These are phyloP conservation scores for Hypoxylon crocopeplum DNA, from an alignment of 495 filamentous ascomycete genomes.

Conservation along the genomic window DNA sequence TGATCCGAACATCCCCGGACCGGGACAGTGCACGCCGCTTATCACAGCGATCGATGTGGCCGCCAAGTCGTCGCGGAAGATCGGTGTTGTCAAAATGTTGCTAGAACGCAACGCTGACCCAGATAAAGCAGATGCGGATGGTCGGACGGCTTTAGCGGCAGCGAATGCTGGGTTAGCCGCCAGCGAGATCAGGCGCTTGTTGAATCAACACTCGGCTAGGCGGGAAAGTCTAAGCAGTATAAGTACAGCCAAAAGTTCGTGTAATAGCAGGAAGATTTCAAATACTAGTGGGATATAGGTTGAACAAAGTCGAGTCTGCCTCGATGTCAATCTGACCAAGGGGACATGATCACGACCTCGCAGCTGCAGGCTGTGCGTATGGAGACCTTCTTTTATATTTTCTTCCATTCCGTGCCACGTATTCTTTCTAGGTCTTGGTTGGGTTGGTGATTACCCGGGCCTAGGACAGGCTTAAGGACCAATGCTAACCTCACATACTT, in stretches of 20 bases:
- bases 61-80: conserved; percentile 17
- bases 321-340: too few species aligned
- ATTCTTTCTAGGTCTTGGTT: too few species aligned
- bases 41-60: conserved; percentile 36
- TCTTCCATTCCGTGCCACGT: too few species aligned
- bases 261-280: conserved; percentile 2
- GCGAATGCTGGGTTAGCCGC: conserved; percentile 32
- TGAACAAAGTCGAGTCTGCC: neutral
- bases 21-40: conserved; percentile 26
- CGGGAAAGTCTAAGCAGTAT: conserved; percentile 7
- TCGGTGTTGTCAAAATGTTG: conserved; percentile 32
- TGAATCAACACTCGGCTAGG: conserved; percentile 15
- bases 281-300: conserved; percentile 7
- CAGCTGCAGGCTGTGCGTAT: too few species aligned
- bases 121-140: conserved; percentile 19
- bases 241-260: neutral
- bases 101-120: conserved; percentile 38
- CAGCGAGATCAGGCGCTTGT: conserved; percentile 29
- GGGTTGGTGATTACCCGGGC: too few species aligned
- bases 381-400: too few species aligned
- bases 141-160: conserved; percentile 29
- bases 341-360: too few species aligned
- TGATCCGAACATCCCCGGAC: conserved; percentile 22
- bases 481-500: too few species aligned
- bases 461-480: too few species aligned